A percentile compares a stretch with the other conserved stretches of the same genome.
Conservation (phyloP, 371 early-diverging fungal species). For the Mortierella sp. region DNA sequence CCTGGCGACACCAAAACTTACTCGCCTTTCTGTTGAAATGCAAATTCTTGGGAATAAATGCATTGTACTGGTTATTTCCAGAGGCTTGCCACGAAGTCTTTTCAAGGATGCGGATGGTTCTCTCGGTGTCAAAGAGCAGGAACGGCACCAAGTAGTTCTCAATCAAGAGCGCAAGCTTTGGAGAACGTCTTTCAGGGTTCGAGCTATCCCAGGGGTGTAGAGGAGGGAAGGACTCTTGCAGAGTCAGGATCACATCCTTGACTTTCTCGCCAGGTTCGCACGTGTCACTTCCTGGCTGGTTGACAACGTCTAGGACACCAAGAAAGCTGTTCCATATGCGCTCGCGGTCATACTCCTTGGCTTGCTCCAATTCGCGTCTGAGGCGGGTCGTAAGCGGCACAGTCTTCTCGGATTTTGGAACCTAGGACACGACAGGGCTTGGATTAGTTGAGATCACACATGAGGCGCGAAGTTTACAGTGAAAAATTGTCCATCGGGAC, state of each 20-base stretch:
- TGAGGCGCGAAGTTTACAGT: too few relatives aligned
- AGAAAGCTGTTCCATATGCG: constrained; percentile 27
- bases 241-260: constrained; percentile 26
- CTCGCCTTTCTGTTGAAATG: constrained; percentile 4
- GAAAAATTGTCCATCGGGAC: too few relatives aligned
- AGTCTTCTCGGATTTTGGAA: not conserved
- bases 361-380: constrained; percentile 20
- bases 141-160: constrained; percentile 19
- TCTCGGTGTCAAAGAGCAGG: constrained; percentile 27
- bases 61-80: not conserved
- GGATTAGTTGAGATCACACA: too few relatives aligned
- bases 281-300: constrained; percentile 12
- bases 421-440: not conserved
- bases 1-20: constrained; percentile 20
- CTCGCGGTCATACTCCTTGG: constrained; percentile 39
- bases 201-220: constrained; percentile 21
- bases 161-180: constrained; percentile 25
- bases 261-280: constrained; percentile 34
- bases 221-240: constrained; percentile 42
- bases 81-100: constrained; percentile 16
- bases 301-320: constrained; percentile 14
- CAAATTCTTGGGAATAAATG: constrained; percentile 14
- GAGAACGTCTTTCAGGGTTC: constrained; percentile 18
- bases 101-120: constrained; percentile 31
- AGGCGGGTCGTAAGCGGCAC: constrained; percentile 25